phyloP scores from a whole-genome alignment of 345 rosid genomes.

The Hibiscus tridactylites region DNA sequence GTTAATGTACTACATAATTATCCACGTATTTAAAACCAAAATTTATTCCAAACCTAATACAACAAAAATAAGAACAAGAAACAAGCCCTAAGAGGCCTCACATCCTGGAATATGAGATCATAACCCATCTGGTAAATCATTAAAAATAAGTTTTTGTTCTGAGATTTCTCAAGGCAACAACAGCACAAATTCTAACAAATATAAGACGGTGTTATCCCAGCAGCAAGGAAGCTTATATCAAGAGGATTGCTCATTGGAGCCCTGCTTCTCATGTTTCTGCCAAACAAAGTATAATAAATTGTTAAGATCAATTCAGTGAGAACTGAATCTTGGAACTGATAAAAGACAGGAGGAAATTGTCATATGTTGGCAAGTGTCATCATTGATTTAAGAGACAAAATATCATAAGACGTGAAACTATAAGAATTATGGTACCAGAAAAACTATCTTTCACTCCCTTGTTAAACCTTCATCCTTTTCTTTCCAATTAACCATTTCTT shows the following conservation, averaged over 20 bases:
- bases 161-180: background rate
- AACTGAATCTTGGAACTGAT: background rate
- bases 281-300: background rate
- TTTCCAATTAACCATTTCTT: background rate
- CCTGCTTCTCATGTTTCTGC: slow-evolving; percentile 11
- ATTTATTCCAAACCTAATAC: background rate
- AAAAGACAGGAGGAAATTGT: background rate
- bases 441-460: background rate
- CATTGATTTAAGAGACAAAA: background rate
- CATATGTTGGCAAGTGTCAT: background rate
- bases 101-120: background rate
- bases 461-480: background rate
- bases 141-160: background rate
- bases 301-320: background rate
- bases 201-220: background rate
- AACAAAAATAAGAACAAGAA: background rate
- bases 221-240: background rate
- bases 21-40: background rate
- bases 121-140: background rate
- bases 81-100: background rate
- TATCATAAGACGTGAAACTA: background rate
- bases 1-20: too few species aligned
- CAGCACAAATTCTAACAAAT: background rate
- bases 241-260: background rate
- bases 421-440: background rate